Evolutionary conservation across 2,329 filamentous ascomycete species (phyloP), one percentile per base, ranked within the genome.

Genomic region (Colletotrichum tropicale): DNA sequence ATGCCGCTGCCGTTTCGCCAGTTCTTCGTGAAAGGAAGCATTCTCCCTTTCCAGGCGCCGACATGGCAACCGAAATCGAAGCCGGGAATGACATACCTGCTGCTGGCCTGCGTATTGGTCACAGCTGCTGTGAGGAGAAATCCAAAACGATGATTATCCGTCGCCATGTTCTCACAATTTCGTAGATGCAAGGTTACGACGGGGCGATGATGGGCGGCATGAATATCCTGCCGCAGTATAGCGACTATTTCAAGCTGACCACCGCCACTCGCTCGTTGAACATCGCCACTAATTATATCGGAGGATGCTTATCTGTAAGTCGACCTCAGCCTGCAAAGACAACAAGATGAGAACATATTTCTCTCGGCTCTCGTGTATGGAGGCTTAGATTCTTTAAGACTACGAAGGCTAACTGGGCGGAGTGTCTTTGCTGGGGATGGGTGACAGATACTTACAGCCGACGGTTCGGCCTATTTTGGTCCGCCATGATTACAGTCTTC

Each of bases 211-310:
- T 70, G 67, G 67, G 67, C 4, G 30, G 71, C 65, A 62, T 74
- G 65, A 68, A 74, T 21, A 74, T 74, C 3, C 15, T 74, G n/a
- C 71, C 71, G 4, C 56, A 68, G 26, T 74, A 74, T 10, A 48
- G 24, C 5, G 56, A 74, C 2, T 74, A 74, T 4, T 74, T 70
- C 2, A 1, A 69, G n/a, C 66, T 74, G 5, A 34, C 55, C 10
- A 74, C 71, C 2, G 26, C 66, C 6, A 62, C 65, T 10, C 30
- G 38, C 13, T 68, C 71, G 10, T 56, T 74, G 34, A 74, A 74
- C n/a, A 52, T 74, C 2, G 66, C 71, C 24, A 69, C 66, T 16
- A 68, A 70, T 12, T 74, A 70, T 1, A 24, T 62, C 12, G 71
- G 71, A 8, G 65, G 65, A 4, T 55, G 38, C 21, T 26, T 74